These are phyloP conservation scores for Cercospora zeina DNA, from an alignment of 2,329 filamentous ascomycete genomes.

Conservation along the genomic window DNA sequence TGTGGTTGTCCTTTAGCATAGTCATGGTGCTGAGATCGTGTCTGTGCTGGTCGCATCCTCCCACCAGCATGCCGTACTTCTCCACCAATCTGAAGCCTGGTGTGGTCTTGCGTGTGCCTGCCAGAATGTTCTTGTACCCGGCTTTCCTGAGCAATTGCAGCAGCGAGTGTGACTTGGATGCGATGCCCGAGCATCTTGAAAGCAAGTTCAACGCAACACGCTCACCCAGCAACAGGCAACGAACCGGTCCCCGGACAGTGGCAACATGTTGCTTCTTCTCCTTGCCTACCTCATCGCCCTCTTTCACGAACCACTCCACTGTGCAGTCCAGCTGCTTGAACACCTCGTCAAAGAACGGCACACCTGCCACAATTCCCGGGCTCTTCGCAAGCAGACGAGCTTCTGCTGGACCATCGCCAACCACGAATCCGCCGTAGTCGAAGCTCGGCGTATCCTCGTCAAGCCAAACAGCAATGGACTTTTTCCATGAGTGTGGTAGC, in stretches of 20 bases:
- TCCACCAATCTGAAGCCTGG: conserved; percentile 93
- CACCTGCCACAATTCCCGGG: conserved; percentile 81
- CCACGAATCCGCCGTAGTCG: conserved; percentile 96
- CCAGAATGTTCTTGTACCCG: conserved; percentile 81
- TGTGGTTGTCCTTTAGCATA: conserved; percentile 99
- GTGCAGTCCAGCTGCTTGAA: conserved; percentile 85
- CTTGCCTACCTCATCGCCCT: conserved; percentile 68
- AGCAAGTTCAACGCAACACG: conserved; percentile 88
- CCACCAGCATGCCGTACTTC: conserved; percentile 96
- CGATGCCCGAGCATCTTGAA: conserved; percentile 87
- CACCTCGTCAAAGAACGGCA: conserved; percentile 94
- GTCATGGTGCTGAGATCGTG: conserved; percentile 90
- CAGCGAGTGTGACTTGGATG: conserved; percentile 59
- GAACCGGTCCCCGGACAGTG: conserved; percentile 79
- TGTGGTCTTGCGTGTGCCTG: conserved; percentile 94
- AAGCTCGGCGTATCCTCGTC: conserved; percentile 95
- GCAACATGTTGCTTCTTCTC: conserved; percentile 67
- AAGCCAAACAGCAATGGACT: conserved; percentile 78
- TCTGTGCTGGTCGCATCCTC: conserved; percentile 86
- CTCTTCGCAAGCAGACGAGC: conserved; percentile 58
- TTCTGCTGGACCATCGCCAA: conserved; percentile 64
- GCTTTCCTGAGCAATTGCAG: conserved; percentile 56
- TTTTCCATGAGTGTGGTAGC: conserved; percentile 81
- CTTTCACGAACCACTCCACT: conserved; percentile 81
- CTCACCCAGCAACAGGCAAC: conserved; percentile 85